Base-by-base conservation (phyloP, 2,329 filamentous ascomycete genomes). In the Acephala macrosclerotiorum region DNA sequence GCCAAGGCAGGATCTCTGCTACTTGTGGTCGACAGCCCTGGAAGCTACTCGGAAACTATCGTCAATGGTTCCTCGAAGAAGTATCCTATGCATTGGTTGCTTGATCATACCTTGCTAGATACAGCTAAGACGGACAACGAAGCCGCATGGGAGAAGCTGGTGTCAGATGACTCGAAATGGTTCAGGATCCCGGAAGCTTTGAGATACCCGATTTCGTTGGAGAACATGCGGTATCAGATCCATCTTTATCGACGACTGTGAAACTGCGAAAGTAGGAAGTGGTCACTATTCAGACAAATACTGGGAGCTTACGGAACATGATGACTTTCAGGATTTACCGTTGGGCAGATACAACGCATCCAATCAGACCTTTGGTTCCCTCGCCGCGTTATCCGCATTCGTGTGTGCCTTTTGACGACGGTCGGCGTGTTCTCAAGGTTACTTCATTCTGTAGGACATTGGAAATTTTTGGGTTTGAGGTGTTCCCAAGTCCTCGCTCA, bases 171-270 rank as follows among this genome's bases (percentile, higher is more conserved):
- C 57, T 94, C 92, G 2, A 80, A 87, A 62, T 98, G 95, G 95
- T 97, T 95, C 79, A 87, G 95, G 51, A 79, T 97, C 40, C 82
- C 85, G 14, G 84, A 87, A 1, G 81, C 78, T 18, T 79, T 97
- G 70, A 82, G 84, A 47, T 98, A 97, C 79, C 91, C 94, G 8
- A 93, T 97, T 73, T 85, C 89, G 60, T 80, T 98, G 75, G 95
- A 98, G 80, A 93, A 97, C 76, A 97, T 97, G 94, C 88, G 94
- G 56, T 97, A 95, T 78, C 95, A 98, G 79, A 83, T 97, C 72
- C 94, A 97, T 80, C 76, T 97, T 18, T 98, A 97, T 75, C 78
- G 80, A 63, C 79, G 81, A 67, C 58, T 80, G 51, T 75, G 65
- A 73, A 47, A 7, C 12, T 80, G 51, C 74, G 65, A 73, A 47